Conservation (phyloP, 768 basidiomycete genomes). For the Phanerochaete carnosa region DNA sequence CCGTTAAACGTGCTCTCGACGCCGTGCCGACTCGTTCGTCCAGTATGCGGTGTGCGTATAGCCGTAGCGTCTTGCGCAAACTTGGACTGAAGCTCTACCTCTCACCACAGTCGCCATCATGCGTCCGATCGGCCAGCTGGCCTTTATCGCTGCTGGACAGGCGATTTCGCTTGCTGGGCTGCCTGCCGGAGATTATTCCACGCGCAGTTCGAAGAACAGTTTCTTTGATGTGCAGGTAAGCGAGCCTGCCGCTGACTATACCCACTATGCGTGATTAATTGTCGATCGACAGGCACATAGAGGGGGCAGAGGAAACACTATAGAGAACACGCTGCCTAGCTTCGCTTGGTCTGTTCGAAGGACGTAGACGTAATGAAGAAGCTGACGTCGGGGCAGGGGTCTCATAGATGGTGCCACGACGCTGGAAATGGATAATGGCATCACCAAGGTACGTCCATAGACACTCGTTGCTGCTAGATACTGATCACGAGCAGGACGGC, state of each 20-base stretch:
- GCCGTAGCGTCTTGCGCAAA: not conserved
- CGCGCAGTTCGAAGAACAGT: conserved; percentile 14
- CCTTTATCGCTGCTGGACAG: conserved; percentile 4
- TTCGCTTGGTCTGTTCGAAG: conserved; percentile 63
- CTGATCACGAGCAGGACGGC: conserved; percentile 69
- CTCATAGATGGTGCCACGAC: conserved; percentile 74
- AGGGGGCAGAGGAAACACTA: conserved; percentile 70
- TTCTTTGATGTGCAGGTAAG: conserved; percentile 53
- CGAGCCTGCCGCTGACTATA: not conserved
- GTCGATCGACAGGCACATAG: conserved; percentile 56
- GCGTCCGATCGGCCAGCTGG: not conserved
- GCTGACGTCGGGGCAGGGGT: conserved; percentile 43
- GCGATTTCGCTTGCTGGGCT: conserved; percentile 27
- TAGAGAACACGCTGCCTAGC: conserved; percentile 69
- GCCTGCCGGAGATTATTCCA: conserved; percentile 13
- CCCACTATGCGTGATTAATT: not conserved
- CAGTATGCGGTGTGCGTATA: not conserved
- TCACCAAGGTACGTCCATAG: conserved; percentile 52
- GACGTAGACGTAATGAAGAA: not conserved
- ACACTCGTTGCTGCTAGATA: not conserved
- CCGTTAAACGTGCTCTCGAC: conserved; percentile 9
- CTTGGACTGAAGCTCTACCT: not conserved
- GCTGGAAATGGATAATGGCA: conserved; percentile 75
- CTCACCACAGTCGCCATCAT: not conserved
- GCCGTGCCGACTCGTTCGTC: not conserved